Evolutionary conservation across 2,329 filamentous ascomycete species (phyloP), one percentile per base, ranked within the genome.

Genomic region (Leptographium wingfieldii): DNA sequence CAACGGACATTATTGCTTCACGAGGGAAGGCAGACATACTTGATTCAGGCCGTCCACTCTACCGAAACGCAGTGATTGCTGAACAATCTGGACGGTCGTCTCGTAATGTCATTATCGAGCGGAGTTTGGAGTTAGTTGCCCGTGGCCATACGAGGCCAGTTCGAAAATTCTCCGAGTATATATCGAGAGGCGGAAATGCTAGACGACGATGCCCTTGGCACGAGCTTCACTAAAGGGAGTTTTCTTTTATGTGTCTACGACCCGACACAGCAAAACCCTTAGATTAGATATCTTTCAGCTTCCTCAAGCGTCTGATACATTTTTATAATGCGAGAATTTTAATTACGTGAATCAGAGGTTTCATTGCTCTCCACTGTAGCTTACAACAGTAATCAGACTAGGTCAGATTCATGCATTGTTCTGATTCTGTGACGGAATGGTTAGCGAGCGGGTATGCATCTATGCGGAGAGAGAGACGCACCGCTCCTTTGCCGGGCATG

Each of bases 401-500:
- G n/a, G 9, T 25, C n/a, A 49, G 40, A 43, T n/a, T 46, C 16
- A 43, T 19, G 19, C 19, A 46, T n/a, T n/a, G 1, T 19, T 46
- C 19, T 29, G 14, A 4, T 52, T 52, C 49, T 52, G 49, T 52
- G 49, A 31, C 27, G 16, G 22, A 3, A 29, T 46, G 43, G 49
- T 52, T 11, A 52, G 49, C 27, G 12, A 52, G 12, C 7, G 27
- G 25, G 27, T 3, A 31, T 31, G 7, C 16, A 31, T 54, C 4
- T 31, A 22, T 53, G 22, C n/a, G 22, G 19, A 46, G 43, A n/a
- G 19, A 9, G 43, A 46, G 19, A 5, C 27, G 12, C 49, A n/a
- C 33, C 51, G 49, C 51, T 40, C 40, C 6, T 6, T 22, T 73
- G 67, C 76, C 80, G 1, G 77, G 77, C 53, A 72, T 70, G 65